Base-by-base conservation (phyloP, 1,284 basidiomycete genomes). In the Microbotryomycetes sp. region DNA sequence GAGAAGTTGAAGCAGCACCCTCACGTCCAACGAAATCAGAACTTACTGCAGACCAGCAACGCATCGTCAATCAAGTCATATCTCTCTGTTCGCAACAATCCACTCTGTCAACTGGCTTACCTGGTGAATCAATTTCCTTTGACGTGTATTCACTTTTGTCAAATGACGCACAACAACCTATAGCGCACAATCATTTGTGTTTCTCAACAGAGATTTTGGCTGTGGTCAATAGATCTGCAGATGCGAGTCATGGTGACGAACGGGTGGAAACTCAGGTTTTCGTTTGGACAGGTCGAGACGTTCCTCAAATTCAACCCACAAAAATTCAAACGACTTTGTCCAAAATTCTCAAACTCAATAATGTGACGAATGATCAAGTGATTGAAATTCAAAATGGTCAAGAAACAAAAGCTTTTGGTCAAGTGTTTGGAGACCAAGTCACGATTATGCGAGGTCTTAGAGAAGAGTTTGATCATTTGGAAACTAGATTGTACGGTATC, bases 121-220 rank as follows among this genome's bases (percentile, higher is more conserved):
- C 32, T 3, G 58, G 48, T 31, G 53, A 65, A 30, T 45, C 56
- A 19, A 28, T 51, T 36, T 51, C 30, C 12, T 56, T 63, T 47
- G 60, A 63, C 31, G 54, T 68, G 28, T 65, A 65, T 51, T 58
- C 62, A 55, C 58, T 68, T 36, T 57, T 59, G 53, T 55, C 66
- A 31, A 48, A 59, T 5, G 63, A 62, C 16, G 22, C 59, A 48
- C 52, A 59, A 25, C 30, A 66, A 30, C 59, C 65, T n/a, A 63
- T 68, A 51, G 63, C 59, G 6, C 66, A 64, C 60, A 67, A 67
- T 56, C 57, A 57, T 51, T 49, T 60, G 16, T 31, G 65, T 23
- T 58, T 48, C 49, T 16, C 23, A 1, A 30, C 50, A 45, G 66
- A 68, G 31, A 54, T 68, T n/a, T 61, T 68, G 30, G 66, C 63